phyloP scores from a whole-genome alignment of 495 filamentous ascomycete species.

The Trichocladium antarcticum region DNA sequence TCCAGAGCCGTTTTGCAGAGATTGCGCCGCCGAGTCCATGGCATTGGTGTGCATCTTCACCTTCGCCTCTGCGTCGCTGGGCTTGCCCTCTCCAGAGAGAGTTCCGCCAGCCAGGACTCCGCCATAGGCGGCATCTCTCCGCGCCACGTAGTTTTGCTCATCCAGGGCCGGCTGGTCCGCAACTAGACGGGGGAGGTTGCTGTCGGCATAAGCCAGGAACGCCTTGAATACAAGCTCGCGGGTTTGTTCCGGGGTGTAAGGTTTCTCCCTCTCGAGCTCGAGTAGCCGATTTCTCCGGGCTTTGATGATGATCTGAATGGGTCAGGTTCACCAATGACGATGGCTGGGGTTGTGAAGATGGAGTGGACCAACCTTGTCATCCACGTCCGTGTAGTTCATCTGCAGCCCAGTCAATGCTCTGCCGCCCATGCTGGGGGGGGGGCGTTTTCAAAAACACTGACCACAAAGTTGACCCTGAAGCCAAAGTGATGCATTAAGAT shows the following conservation, averaged over 20 bases:
- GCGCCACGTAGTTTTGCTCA: constrained; percentile 43
- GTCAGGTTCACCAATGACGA: not conserved
- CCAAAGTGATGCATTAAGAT: constrained; percentile 79
- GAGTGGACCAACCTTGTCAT: constrained; percentile 58
- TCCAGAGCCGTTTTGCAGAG: constrained; percentile 38
- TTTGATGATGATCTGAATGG: constrained; percentile 63
- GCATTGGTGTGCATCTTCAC: constrained; percentile 89
- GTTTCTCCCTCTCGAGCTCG: constrained; percentile 42
- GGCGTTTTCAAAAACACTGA: constrained; percentile 4
- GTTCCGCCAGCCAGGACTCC: constrained; percentile 52
- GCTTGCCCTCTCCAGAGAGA: constrained; percentile 47
- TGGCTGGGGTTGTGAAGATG: too few species aligned
- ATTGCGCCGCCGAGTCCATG: constrained; percentile 48
- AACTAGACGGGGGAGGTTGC: constrained; percentile 58
- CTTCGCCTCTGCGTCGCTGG: constrained; percentile 68
- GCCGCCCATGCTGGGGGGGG: not conserved
- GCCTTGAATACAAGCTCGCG: constrained; percentile 51
- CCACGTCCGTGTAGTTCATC: constrained; percentile 89
- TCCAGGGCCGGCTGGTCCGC: constrained; percentile 28
- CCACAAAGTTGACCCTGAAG: constrained; percentile 75
- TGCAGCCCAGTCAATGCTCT: not conserved
- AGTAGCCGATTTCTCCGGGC: constrained; percentile 70
- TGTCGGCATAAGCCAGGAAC: constrained; percentile 59
- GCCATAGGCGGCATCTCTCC: constrained; percentile 52
- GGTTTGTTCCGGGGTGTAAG: constrained; percentile 31